Evolutionary conservation across 2,329 filamentous ascomycete genomes (phyloP).

Genomic region (Calonectria honghensis): DNA sequence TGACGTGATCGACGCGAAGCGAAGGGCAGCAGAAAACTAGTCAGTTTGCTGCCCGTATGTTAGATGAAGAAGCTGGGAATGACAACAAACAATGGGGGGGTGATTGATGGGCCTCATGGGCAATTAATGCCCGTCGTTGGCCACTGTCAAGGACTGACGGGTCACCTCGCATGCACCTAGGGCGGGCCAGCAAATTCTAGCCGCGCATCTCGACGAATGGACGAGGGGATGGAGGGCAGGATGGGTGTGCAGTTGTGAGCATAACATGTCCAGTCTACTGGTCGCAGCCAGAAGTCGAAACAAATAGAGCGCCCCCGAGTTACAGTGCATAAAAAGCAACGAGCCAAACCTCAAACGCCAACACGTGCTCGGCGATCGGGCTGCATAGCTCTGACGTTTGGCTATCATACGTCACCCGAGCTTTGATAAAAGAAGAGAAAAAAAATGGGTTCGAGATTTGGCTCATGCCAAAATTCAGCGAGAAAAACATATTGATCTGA

Average conservation of each 20-base stretch:
- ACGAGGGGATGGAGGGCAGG: neutral
- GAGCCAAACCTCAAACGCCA: constrained; percentile 2
- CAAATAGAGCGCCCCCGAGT: constrained; percentile 17
- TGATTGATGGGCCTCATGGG: neutral
- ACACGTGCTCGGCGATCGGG: constrained; percentile 11
- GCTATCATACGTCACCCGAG: neutral
- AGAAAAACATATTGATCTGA: neutral
- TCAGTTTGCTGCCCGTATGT: neutral
- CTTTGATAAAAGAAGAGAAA: neutral
- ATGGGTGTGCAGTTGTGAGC: constrained; percentile 3
- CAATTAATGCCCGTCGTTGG: constrained; percentile 15
- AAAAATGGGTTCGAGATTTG: neutral
- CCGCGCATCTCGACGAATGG: constrained; percentile 11
- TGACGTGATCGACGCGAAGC: neutral
- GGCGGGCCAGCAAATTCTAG: constrained; percentile 11
- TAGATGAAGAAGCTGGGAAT: neutral
- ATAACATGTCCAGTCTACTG: constrained; percentile 1
- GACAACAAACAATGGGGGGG: neutral
- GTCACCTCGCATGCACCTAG: constrained; percentile 21
- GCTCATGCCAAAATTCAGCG: neutral
- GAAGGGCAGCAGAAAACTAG: neutral
- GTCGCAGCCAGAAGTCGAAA: constrained; percentile 16
- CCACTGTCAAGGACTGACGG: constrained; percentile 28
- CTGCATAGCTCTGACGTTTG: neutral
- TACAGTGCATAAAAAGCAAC: constrained; percentile 29